Base-by-base conservation (phyloP, 495 filamentous ascomycete species). In the Podospora didyma region DNA sequence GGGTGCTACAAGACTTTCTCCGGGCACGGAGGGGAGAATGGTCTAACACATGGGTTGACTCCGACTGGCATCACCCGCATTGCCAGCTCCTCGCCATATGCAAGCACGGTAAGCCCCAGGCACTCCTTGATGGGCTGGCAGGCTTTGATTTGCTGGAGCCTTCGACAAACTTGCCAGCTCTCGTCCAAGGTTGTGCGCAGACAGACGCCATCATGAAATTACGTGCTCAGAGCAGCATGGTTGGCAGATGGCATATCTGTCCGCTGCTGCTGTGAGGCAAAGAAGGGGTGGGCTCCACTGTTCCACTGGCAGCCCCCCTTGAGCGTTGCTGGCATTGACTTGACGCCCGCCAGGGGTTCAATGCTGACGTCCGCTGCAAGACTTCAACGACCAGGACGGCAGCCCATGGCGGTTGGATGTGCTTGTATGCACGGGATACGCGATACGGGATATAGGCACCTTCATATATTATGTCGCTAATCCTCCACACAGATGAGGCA, bases 401-500 rank as follows among this genome's bases (percentile, higher is more conserved):
- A 53, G 53, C 56, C 56, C 31, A 41, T 39, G 56, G 41, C 50
- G 56, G 28, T 34, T 28, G 4, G 26, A 31, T 31, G 26, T 3
- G 26, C 26, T 24, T 50, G 42, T 26, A 7, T 28, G 41, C 5
- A 46, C 16, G 26, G 35, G 39, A 3, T 31, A 31, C 26, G 26
- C 4, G 26, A 31, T 31, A 31, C 26, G 26, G 51, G 54, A 37
- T 60, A 53, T 60, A 60, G 53, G 12, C 41, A 37, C 22, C 9
- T n/a, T 23, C 14, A 53, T 7, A 21, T 54, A 39, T 54, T 46
- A 46, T 46, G 46, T 34, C 51, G 17, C 52, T 46, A 54, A 58
- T 52, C 53, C 48, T 57, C 46, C 45, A 57, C 59, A 57, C 16
- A 4, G 49, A 49, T 62, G 59, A 62, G 49, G 59, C 59, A 61